Evolutionary conservation across 352 stramenopile genomes (phyloP), one percentile per base, ranked within the genome.

Genomic region (Pythium brassicae): DNA sequence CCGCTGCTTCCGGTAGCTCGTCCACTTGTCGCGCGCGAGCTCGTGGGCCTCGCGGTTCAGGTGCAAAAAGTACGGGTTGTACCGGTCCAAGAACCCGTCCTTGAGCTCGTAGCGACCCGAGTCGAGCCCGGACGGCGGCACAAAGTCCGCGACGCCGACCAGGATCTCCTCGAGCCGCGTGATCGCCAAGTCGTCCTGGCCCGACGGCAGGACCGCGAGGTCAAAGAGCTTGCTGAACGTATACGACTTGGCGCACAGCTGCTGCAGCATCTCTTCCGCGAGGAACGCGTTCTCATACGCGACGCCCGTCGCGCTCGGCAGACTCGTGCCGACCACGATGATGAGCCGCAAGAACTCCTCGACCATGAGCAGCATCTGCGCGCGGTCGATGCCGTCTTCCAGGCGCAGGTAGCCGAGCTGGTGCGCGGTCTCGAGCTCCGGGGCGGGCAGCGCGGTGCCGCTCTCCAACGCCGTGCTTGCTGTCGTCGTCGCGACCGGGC

Each of bases 1-100:
- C 23, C 50, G 62, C 27, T 59, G 35, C 34, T 91, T 92, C 32
- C 84, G 76, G 56, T 86, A 83, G 15, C 61, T 88, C 9, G 84
- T 90, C 78, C 84, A 94, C 47, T 78, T 81, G 71, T 94, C 86
- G 29, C 86, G 83, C 4, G 86, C 86, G 32, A 86, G 54, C 46
- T 95, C 86, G 50, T 95, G 86, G 11, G 79, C 63, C 66, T 95
- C 86, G 22, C 86, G 79, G 44, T 92, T 95, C 14, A 95, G 55
- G 50, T 95, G 86, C 56, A 93, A 55, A 54, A 89, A 93, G 37
- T 95, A 95, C 15, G 86, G 86, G 45, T 95, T 94, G 66, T 93
- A 95, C 27, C 69, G 65, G n/a, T 88, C 80, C 14, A 95, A 64
- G 26, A 86, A 55, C 1, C 76, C 78, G 7, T 85, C 66, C 34